Conservation (phyloP, 2,329 filamentous ascomycete genomes). For the Arthrobotrys musiformis region DNA sequence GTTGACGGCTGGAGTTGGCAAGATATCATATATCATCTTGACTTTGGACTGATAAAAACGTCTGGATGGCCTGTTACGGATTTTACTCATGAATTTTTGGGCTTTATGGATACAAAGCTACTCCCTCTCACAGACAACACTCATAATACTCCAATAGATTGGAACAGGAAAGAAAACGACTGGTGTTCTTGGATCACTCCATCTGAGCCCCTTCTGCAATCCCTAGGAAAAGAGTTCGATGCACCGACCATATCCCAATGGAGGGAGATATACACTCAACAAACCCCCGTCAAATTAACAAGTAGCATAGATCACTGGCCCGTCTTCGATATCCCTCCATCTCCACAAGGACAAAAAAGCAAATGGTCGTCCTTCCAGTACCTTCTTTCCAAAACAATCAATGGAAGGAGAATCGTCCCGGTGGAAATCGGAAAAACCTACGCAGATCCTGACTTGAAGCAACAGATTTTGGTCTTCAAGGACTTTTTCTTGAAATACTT, state of each 20-base stretch:
- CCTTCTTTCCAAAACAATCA: slow-evolving; percentile 77
- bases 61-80: slow-evolving; percentile 29
- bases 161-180: not conserved
- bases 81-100: slow-evolving; percentile 27
- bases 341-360: not conserved
- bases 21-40: slow-evolving; percentile 46
- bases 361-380: slow-evolving; percentile 79
- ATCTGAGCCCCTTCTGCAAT: not conserved
- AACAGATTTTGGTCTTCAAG: slow-evolving; percentile 79
- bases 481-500: slow-evolving; percentile 76
- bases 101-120: slow-evolving; percentile 16
- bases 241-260: slow-evolving; percentile 13
- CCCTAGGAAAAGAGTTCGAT: not conserved
- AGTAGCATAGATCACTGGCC: slow-evolving; percentile 35
- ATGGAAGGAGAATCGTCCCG: slow-evolving; percentile 81
- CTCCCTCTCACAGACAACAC: not conserved
- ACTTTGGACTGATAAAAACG: slow-evolving; percentile 51
- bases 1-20: slow-evolving; percentile 25
- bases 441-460: slow-evolving; percentile 84
- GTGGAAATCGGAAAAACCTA: slow-evolving; percentile 89
- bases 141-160: slow-evolving; percentile 9
- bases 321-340: slow-evolving; percentile 23
- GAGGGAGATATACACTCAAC: slow-evolving; percentile 24
- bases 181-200: not conserved
- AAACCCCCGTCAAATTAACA: slow-evolving; percentile 26